Conservation (phyloP, 2,329 filamentous ascomycete species). For the Cryphonectria radicalis region DNA sequence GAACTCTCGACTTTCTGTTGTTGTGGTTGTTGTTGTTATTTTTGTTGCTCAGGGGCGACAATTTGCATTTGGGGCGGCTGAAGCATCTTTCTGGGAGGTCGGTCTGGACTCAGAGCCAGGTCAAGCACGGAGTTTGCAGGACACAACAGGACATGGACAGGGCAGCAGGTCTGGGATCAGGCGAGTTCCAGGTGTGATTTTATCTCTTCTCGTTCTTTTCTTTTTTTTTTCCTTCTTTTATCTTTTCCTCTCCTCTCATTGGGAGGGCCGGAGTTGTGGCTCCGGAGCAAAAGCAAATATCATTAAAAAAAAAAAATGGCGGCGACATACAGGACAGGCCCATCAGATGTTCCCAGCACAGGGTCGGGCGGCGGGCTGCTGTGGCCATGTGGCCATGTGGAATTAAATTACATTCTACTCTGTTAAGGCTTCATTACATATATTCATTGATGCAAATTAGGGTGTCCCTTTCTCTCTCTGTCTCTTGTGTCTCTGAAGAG, state of each 20-base stretch:
- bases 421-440: neutral
- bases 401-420: neutral
- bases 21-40: neutral
- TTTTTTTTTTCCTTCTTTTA: neutral
- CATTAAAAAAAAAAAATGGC: neutral
- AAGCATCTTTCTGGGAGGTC: conserved; percentile 4
- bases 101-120: conserved; percentile 12
- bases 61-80: conserved; percentile 2
- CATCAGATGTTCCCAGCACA: neutral
- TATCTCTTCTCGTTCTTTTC: neutral
- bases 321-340: neutral
- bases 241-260: neutral
- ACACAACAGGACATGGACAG: neutral
- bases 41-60: neutral
- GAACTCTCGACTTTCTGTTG: neutral
- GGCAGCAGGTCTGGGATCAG: neutral
- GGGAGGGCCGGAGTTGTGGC: neutral
- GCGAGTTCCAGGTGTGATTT: neutral
- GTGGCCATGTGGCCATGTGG: neutral
- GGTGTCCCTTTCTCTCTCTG: neutral
- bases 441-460: neutral
- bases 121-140: conserved; percentile 18
- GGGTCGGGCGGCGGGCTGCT: neutral
- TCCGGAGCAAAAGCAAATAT: neutral
- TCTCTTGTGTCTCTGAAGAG: too few species aligned